Evolutionary conservation across 257 asterid species (phyloP).

Genomic region (Solanum sejunctum): DNA sequence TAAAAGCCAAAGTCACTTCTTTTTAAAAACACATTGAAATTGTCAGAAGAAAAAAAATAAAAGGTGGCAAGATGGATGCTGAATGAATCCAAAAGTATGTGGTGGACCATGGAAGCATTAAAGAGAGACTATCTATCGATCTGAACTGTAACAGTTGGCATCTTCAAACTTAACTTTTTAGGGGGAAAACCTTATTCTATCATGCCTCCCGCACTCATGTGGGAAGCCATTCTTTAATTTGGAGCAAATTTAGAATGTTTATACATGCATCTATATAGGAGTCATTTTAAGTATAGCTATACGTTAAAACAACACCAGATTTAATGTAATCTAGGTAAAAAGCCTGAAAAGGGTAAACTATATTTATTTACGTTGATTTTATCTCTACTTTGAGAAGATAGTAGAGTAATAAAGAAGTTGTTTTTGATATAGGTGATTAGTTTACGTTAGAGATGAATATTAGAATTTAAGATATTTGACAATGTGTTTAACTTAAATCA

Average conservation of each 20-base stretch:
- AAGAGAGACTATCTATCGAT: not conserved
- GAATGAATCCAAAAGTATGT: not conserved
- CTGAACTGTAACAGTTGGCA: not conserved
- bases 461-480: not conserved
- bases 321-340: no score
- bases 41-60: not conserved
- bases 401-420: no score
- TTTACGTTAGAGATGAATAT: not conserved
- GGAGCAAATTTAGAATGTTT: not conserved
- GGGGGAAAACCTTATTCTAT: not conserved
- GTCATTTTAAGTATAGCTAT: not conserved
- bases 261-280: not conserved
- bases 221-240: not conserved
- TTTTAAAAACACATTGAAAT: not conserved
- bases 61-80: not conserved
- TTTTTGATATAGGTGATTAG: not conserved
- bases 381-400: no score
- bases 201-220: not conserved
- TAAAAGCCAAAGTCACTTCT: not conserved
- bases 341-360: not conserved
- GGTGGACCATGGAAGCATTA: not conserved
- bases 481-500: not conserved
- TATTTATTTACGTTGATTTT: not conserved
- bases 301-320: not conserved
- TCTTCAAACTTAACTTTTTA: not conserved